phyloP scores from a whole-genome alignment of 352 stramenopile genomes.

The Globisporangium nagaii region DNA sequence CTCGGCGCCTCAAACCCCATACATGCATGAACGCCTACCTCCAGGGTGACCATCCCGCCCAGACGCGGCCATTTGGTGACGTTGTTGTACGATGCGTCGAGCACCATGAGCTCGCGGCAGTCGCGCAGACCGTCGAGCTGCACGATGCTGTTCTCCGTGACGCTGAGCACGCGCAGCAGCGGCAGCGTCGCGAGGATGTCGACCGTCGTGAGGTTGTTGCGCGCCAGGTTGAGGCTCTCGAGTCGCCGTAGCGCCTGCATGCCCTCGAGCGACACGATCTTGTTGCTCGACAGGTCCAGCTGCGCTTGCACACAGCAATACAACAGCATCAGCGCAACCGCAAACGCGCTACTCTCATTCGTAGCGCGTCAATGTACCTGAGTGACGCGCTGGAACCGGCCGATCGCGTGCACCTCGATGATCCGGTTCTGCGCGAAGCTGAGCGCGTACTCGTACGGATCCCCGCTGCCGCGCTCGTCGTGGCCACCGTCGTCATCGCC shows the following conservation, averaged over 20 bases:
- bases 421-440: slow-evolving; percentile 51
- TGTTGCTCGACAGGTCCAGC: slow-evolving; percentile 60
- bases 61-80: slow-evolving; percentile 51
- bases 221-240: slow-evolving; percentile 41
- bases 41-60: slow-evolving; percentile 24
- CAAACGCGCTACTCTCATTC: too few relatives aligned
- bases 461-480: neutral
- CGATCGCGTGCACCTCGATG: slow-evolving; percentile 27
- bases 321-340: neutral
- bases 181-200: slow-evolving; percentile 34
- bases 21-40: slow-evolving; percentile 20
- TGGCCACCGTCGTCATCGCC: slow-evolving; percentile 2
- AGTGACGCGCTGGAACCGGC: slow-evolving; percentile 38
- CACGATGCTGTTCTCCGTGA: slow-evolving; percentile 50
- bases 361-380: slow-evolving; percentile 19
- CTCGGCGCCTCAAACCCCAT: too few relatives aligned
- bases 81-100: slow-evolving; percentile 59
- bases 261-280: slow-evolving; percentile 42
- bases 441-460: slow-evolving; percentile 26
- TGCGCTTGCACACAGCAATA: slow-evolving; percentile 6
- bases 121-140: slow-evolving; percentile 32
- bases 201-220: slow-evolving; percentile 42
- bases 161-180: slow-evolving; percentile 39
- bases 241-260: slow-evolving; percentile 38
- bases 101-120: slow-evolving; percentile 26